phyloP scores from a whole-genome alignment of 495 filamentous ascomycete species.

The Aspergillus sparsus region DNA sequence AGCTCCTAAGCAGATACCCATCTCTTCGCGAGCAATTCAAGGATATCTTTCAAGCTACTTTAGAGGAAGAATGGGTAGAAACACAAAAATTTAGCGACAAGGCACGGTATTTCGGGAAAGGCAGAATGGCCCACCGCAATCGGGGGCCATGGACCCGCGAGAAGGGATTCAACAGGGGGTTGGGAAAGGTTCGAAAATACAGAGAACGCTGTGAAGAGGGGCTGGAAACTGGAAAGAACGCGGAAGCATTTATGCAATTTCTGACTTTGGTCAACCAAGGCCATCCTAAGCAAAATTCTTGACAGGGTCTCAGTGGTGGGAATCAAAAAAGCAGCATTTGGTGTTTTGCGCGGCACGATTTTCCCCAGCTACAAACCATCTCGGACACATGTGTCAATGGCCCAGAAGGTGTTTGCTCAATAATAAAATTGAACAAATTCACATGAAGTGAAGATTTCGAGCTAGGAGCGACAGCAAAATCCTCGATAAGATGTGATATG shows the following conservation, averaged over 20 bases:
- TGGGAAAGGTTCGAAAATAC: conserved; percentile 43
- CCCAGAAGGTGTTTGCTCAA: too few species aligned
- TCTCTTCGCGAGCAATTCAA: conserved; percentile 49
- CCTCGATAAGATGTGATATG: too few species aligned
- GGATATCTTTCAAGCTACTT: conserved; percentile 54
- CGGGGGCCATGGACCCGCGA: conserved; percentile 47
- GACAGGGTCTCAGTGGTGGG: conserved; percentile 10
- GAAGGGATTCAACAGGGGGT: conserved; percentile 48
- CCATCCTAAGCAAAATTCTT: conserved; percentile 9
- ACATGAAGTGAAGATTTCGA: too few species aligned
- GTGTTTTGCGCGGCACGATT: not conserved
- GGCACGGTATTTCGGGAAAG: conserved; percentile 41
- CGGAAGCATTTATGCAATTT: conserved; percentile 47
- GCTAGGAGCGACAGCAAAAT: too few species aligned
- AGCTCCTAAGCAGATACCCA: conserved; percentile 55
- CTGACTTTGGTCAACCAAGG: conserved; percentile 38
- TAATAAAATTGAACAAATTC: too few species aligned
- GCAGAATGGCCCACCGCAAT: conserved; percentile 44
- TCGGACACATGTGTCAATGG: too few species aligned
- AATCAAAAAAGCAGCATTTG: not conserved
- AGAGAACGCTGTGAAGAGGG: conserved; percentile 45
- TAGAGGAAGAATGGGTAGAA: conserved; percentile 48
- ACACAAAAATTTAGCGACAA: conserved; percentile 24
- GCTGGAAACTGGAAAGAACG: conserved; percentile 33
- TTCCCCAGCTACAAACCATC: too few species aligned